Evolutionary conservation across 2,329 filamentous ascomycete species (phyloP).

Genomic region (Diplodia corticola): DNA sequence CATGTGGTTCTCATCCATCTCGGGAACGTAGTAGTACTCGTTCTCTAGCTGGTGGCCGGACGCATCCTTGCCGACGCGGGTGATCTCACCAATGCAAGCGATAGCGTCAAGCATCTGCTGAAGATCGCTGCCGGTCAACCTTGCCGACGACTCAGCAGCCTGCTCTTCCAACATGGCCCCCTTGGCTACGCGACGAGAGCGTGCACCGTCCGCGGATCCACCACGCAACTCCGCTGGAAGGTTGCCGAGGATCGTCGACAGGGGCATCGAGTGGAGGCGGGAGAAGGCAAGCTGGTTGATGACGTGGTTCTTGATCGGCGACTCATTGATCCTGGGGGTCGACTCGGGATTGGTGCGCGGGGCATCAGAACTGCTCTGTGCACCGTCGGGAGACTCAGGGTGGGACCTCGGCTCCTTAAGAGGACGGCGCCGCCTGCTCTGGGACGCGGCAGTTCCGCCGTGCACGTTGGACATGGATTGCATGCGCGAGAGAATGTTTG

Average conservation of each 20-base stretch:
- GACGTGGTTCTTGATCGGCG: constrained; percentile 75
- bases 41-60: constrained; percentile 91
- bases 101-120: constrained; percentile 71
- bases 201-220: neutral
- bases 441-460: constrained; percentile 54
- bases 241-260: constrained; percentile 85
- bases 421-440: constrained; percentile 33
- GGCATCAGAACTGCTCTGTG: constrained; percentile 4
- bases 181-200: constrained; percentile 25
- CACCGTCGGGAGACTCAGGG: constrained; percentile 36
- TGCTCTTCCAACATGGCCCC: constrained; percentile 51
- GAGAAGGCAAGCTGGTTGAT: constrained; percentile 96
- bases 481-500: constrained; percentile 78
- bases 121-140: constrained; percentile 52
- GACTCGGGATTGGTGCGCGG: constrained; percentile 28
- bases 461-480: constrained; percentile 66
- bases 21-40: constrained; percentile 95
- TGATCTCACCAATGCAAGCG: constrained; percentile 82
- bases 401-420: constrained; percentile 25
- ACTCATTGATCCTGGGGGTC: constrained; percentile 35
- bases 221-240: constrained; percentile 62
- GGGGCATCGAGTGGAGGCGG: constrained; percentile 83
- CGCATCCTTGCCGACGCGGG: constrained; percentile 89
- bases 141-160: constrained; percentile 29
- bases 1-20: constrained; percentile 76